These are phyloP conservation scores for Parafenestella ontariensis DNA, from an alignment of 2,329 filamentous ascomycete genomes.

Conservation along the genomic window DNA sequence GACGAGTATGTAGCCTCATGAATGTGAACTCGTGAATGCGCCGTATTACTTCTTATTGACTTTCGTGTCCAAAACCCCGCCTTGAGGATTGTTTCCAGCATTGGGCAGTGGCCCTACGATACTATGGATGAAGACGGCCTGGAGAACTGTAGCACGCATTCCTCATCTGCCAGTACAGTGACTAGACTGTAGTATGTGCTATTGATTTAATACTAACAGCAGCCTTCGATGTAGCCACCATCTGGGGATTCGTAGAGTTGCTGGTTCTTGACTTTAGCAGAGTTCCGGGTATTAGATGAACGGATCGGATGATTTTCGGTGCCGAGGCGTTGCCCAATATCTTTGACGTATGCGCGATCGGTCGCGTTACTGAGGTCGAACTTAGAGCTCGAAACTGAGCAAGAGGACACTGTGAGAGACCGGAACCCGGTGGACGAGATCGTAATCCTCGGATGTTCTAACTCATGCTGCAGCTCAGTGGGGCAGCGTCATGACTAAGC, in stretches of 20 bases:
- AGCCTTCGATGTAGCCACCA: conserved; percentile 57
- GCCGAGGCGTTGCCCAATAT: conserved; percentile 65
- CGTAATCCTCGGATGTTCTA: conserved; percentile 62
- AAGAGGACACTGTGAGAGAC: conserved; percentile 49
- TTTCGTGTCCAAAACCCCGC: conserved; percentile 61
- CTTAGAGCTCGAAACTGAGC: conserved; percentile 48
- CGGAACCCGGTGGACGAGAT: conserved; percentile 61
- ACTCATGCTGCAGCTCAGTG: conserved; percentile 58
- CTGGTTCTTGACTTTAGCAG: conserved; percentile 59
- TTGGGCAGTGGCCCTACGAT: conserved; percentile 54
- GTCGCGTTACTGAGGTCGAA: conserved; percentile 57
- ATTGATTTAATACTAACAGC: conserved; percentile 65
- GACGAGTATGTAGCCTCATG: conserved; percentile 64
- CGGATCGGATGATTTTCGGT: conserved; percentile 56
- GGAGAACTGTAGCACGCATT: conserved; percentile 59
- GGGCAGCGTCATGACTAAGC: not conserved
- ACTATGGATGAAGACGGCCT: conserved; percentile 57
- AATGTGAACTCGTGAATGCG: conserved; percentile 64
- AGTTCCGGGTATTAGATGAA: too few species aligned
- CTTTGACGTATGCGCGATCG: conserved; percentile 57
- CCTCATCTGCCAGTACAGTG: conserved; percentile 55
- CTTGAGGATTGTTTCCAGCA: conserved; percentile 62
- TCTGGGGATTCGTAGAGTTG: conserved; percentile 53
- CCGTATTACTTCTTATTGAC: conserved; percentile 66
- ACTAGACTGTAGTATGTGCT: conserved; percentile 64